A percentile compares a stretch with the other conserved stretches of the same genome.
Evolutionary conservation across 768 basidiomycete species (phyloP).

Genomic region (Xanthoconium stramineum): DNA sequence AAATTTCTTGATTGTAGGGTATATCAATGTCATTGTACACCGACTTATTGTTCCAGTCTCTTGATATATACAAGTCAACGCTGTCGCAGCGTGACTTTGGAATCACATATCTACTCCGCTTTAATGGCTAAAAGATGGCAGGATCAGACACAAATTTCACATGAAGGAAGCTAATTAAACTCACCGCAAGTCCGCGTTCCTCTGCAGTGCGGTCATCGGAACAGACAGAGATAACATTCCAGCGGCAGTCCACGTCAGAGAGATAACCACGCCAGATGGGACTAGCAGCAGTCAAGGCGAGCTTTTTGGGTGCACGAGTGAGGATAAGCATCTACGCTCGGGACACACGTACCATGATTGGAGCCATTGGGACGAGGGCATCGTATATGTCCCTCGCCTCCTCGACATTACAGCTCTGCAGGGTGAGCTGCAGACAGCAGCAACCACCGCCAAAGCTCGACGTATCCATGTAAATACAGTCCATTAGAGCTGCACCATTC

Average conservation of each 20-base stretch:
- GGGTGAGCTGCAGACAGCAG: constrained; percentile 95
- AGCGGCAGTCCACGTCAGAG: constrained; percentile 95
- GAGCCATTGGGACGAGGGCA: constrained; percentile 90
- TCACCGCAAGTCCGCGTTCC: constrained; percentile 76
- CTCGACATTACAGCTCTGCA: constrained; percentile 91
- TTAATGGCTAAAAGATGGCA: constrained; percentile 56
- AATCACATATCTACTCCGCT: constrained; percentile 71
- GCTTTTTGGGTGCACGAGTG: constrained; percentile 40
- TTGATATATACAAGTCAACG: constrained; percentile 90
- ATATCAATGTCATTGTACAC: constrained; percentile 90
- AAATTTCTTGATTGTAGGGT: constrained; percentile 75
- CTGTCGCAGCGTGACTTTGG: constrained; percentile 98
- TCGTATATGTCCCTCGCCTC: constrained; percentile 95
- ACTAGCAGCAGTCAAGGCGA: constrained; percentile 92
- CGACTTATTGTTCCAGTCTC: constrained; percentile 80
- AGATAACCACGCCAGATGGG: constrained; percentile 94
- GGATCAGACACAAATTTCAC: constrained; percentile 3
- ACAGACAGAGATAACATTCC: constrained; percentile 98
- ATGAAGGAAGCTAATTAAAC: constrained; percentile 35
- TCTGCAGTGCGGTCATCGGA: constrained; percentile 97
- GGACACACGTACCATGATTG: constrained; percentile 72
- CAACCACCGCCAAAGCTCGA: constrained; percentile 99
- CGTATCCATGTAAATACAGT: constrained; percentile 97
- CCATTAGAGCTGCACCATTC: constrained; percentile 78
- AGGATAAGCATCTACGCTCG: background rate